These are phyloP conservation scores for Crassisporium funariophilum DNA, from an alignment of 768 basidiomycete genomes.

Conservation along the genomic window DNA sequence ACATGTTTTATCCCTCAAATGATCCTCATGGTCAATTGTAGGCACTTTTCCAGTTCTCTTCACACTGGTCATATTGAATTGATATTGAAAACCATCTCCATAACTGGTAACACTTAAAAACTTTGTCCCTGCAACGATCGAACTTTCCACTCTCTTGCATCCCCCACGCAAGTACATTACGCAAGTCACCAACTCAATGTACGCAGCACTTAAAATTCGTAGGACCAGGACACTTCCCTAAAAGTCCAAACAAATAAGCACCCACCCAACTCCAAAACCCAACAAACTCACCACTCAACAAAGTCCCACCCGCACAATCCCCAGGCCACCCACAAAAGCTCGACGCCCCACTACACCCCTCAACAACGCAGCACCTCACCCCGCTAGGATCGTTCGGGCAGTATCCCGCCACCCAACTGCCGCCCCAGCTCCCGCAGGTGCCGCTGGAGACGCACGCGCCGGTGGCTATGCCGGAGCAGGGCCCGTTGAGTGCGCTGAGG, in stretches of 20 bases:
- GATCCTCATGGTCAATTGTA: too few species aligned
- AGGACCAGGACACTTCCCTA: too few species aligned
- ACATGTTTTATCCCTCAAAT: too few species aligned
- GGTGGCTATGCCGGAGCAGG: neutral
- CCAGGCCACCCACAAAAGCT: neutral
- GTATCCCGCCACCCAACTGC: neutral
- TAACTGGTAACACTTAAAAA: too few species aligned
- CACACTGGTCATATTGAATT: too few species aligned
- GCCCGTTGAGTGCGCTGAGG: neutral
- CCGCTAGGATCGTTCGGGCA: neutral
- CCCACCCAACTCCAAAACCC: neutral
- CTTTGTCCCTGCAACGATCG: too few species aligned
- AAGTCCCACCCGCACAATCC: neutral
- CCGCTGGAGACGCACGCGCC: neutral
- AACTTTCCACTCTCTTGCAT: too few species aligned
- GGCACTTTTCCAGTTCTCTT: too few species aligned
- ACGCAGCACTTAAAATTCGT: too few species aligned
- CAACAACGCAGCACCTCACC: neutral
- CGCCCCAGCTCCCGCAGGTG: neutral
- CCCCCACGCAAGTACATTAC: too few species aligned
- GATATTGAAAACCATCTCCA: too few species aligned
- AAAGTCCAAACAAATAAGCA: neutral
- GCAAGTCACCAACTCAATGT: too few species aligned
- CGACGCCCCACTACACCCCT: neutral
- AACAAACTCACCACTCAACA: neutral